Base-by-base conservation (phyloP, 2,329 filamentous ascomycete species). In the Fusarium avenaceum region DNA sequence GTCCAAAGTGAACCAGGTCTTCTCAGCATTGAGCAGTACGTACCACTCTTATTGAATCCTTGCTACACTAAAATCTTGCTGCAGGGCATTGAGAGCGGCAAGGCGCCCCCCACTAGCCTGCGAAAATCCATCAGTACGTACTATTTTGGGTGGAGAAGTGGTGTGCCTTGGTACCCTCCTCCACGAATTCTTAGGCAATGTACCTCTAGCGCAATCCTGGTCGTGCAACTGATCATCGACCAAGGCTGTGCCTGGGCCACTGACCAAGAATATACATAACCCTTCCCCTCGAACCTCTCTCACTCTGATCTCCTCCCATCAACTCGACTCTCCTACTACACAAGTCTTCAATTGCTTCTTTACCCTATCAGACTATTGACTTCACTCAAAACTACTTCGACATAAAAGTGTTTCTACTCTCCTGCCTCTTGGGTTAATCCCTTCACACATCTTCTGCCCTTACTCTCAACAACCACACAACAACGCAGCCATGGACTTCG, bases 401-500 rank as follows among this genome's bases (percentile, higher is more conserved):
- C 59, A 64, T 42, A 61, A 63, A 50, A 49, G 45, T 57, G 43
- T 28, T 38, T 17, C 46, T 42, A 47, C 43, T 51, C 65, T 55
- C 63, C 43, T 45, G 39, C 56, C 67, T 63, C 49, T 58, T 62
- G 44, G 52, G 46, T 57, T 50, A 35, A 59, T n/a, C 52, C 44
- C 40, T 58, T 56, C 42, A 56, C 42, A 67, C 45, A 53, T 39
- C 30, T 56, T 24, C 30, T 35, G 45, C 60, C 28, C 42, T 51
- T 48, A 38, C 47, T 52, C 47, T 39, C 35, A 58, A 48, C 47
- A 54, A 63, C 44, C 51, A 72, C 57, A 48, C 57, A 57, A 30
- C 51, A 73, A 69, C 71, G 71, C 69, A 69, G 81, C 77, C 71
- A 87, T 87, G 84, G 83, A 85, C 78, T 81, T 83, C 76, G 85